A percentile compares a stretch with the other conserved stretches of the same genome.
Evolutionary conservation across 768 basidiomycete genomes (phyloP).

Genomic region (Russula sp.): DNA sequence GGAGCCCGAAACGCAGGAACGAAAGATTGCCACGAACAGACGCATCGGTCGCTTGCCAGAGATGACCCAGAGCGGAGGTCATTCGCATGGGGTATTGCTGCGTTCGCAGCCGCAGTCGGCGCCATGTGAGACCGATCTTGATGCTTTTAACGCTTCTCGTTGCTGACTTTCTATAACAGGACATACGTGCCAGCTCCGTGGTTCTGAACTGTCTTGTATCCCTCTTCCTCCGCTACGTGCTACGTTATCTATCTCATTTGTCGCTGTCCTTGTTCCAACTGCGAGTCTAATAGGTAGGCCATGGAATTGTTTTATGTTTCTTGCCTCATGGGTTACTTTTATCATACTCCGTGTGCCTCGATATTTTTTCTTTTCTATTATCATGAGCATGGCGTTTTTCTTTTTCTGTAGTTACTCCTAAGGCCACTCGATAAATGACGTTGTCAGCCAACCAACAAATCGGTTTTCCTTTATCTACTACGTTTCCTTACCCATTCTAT

Average conservation of each 20-base stretch:
- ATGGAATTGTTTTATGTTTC: constrained; percentile 12
- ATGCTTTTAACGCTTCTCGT: constrained; percentile 11
- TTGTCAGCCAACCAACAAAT: constrained; percentile 17
- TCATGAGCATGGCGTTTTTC: constrained; percentile 6
- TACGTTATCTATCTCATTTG: constrained; percentile 14
- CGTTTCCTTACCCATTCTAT: not conserved
- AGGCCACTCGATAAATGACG: constrained; percentile 1
- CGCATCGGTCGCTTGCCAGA: constrained; percentile 52
- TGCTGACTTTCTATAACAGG: constrained; percentile 35
- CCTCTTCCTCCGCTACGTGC: not conserved
- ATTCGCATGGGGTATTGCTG: constrained; percentile 78
- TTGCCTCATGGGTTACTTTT: constrained; percentile 1
- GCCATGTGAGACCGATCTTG: constrained; percentile 61
- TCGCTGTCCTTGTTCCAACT: constrained; percentile 10
- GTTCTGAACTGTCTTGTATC: constrained; percentile 41
- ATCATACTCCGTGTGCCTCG: not conserved
- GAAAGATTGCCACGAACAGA: constrained; percentile 59
- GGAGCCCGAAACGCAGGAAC: constrained; percentile 59
- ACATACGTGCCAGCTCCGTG: constrained; percentile 57
- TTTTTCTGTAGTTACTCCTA: constrained; percentile 17
- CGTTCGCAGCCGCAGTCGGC: constrained; percentile 79
- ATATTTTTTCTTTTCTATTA: not conserved
- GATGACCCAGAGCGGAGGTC: constrained; percentile 69
- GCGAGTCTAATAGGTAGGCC: constrained; percentile 14
- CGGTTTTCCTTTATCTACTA: constrained; percentile 6